Conservation (phyloP, 78 protist genomes). For the Protostelium mycophagum region DNA sequence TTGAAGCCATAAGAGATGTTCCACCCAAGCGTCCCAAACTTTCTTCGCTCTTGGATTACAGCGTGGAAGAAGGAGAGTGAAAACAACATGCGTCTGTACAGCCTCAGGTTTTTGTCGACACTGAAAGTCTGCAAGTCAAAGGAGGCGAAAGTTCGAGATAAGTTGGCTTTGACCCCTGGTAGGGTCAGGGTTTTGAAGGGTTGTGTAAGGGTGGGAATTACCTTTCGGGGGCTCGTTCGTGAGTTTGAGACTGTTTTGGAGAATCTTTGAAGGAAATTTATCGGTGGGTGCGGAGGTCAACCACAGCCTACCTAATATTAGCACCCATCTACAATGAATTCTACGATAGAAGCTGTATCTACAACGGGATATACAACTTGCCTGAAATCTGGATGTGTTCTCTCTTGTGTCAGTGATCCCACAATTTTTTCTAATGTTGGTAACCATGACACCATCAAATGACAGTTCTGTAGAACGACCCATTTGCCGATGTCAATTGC, state of each 20-base stretch:
- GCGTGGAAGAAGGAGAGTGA: slow-evolving; percentile 81
- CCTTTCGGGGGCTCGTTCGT: slow-evolving; percentile 93
- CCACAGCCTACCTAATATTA: too few species aligned
- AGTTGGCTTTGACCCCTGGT: slow-evolving; percentile 26
- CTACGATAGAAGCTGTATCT: not conserved
- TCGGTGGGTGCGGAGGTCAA: slow-evolving; percentile 50
- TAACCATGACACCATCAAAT: slow-evolving; percentile 73
- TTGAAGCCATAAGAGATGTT: slow-evolving; percentile 88
- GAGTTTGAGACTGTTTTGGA: slow-evolving; percentile 87
- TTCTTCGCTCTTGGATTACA: slow-evolving; percentile 81
- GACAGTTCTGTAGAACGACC: slow-evolving; percentile 83
- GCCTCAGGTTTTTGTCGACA: not conserved
- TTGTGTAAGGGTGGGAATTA: too few species aligned
- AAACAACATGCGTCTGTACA: not conserved
- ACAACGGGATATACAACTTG: slow-evolving; percentile 1
- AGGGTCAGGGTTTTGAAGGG: not conserved
- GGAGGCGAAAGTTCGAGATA: slow-evolving; percentile 36
- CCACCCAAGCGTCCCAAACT: slow-evolving; percentile 88
- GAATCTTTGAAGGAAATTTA: slow-evolving; percentile 74
- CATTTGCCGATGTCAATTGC: slow-evolving; percentile 41
- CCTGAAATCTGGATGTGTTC: slow-evolving; percentile 55
- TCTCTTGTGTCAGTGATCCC: not conserved
- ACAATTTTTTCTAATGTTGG: slow-evolving; percentile 45
- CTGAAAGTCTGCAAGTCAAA: not conserved
- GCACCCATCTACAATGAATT: too few species aligned